Evolutionary conservation across 2,329 filamentous ascomycete genomes (phyloP), one percentile per base, ranked within the genome.

Genomic region (Cercospora janseana): DNA sequence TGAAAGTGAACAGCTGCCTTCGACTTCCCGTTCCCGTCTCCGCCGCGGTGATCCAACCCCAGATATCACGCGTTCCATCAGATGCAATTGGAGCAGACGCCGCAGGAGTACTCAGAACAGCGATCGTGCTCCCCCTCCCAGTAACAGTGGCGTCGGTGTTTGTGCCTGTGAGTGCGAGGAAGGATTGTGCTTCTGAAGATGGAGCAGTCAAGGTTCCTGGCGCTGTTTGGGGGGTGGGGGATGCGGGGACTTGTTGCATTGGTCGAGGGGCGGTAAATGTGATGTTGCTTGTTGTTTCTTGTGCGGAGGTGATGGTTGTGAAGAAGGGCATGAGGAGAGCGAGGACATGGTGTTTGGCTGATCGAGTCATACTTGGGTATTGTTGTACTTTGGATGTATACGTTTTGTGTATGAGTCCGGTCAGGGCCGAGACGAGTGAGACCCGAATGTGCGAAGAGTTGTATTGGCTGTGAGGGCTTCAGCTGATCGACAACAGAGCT

Each of bases 1-100:
- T n/a, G n/a, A n/a, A n/a, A n/a, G n/a, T n/a, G n/a, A n/a, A n/a
- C n/a, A n/a, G n/a, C 42, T 51, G 48, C 18, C 40, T 43, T 12
- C 35, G 40, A 32, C 42, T 41, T 4, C 45, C 41, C 12, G n/a
- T n/a, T n/a, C 48, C 48, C n/a, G 41, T 51, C 48, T 31, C 21
- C 1, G 13, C 24, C 23, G 21, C 41, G 13, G 45, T 38, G n/a
- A n/a, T n/a, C n/a, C n/a, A n/a, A n/a, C 4, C 48, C 48, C 4
- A 20, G 23, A 18, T 26, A n/a, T n/a, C n/a, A n/a, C n/a, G n/a
- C n/a, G n/a, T 18, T n/a, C 48, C 46, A 23, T 29, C 44, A 13
- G 20, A 32, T n/a, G 28, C 6, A 20, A 20, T 13, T 6, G 37
- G 16, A n/a, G 40, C 2, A n/a, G 41, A n/a, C 6, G 26, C 20